Base-by-base conservation (phyloP, 352 stramenopile species). In the Globisporangium middletonii region DNA sequence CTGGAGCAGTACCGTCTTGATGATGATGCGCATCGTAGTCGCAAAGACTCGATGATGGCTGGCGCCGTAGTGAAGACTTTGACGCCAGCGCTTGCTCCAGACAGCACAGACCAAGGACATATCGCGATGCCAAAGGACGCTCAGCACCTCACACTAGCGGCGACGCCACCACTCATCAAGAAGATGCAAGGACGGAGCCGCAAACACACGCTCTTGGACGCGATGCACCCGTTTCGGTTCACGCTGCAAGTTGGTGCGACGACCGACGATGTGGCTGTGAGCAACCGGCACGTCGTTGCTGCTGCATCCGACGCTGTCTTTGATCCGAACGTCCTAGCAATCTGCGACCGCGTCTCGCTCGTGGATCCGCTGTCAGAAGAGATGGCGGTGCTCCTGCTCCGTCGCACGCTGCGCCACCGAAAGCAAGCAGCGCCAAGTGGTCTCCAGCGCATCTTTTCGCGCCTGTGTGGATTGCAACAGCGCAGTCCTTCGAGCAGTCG, bases 331-430 rank as follows among this genome's bases (percentile, higher is more conserved):
- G 12, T 47, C 3, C 35, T 65, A 18, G 27, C 30, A 2, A 50
- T 50, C 15, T 63, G 54, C 28, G 60, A 66, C 41, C 49, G 43
- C 7, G 38, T 30, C 30, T 51, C 41, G 1, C 9, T 35, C 7
- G 53, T 56, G 4, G 59, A 75, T 37, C 68, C 68, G 41, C 44
- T 73, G n/a, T 68, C 68, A 0, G 68, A 75, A 15, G 62, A 58
- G n/a, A 65, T 62, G 28, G 47, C 64, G 6, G 53, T 75, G 1
- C 44, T 62, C 7, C 53, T 57, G 12, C 55, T 75, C 4, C 57
- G 56, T 15, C 45, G 43, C 7, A 56, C 43, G 2, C 35, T 71
- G 3, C 55, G 30, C 9, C 41, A 59, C 2, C 57, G 51, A 2
- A 52, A 60, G 13, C 8, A 63, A 9, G 55, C 30, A 2, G 7